These are phyloP conservation scores for Ophiocordyceps camponoti-leonardi DNA, from an alignment of 2,329 filamentous ascomycete genomes.

Conservation along the genomic window DNA sequence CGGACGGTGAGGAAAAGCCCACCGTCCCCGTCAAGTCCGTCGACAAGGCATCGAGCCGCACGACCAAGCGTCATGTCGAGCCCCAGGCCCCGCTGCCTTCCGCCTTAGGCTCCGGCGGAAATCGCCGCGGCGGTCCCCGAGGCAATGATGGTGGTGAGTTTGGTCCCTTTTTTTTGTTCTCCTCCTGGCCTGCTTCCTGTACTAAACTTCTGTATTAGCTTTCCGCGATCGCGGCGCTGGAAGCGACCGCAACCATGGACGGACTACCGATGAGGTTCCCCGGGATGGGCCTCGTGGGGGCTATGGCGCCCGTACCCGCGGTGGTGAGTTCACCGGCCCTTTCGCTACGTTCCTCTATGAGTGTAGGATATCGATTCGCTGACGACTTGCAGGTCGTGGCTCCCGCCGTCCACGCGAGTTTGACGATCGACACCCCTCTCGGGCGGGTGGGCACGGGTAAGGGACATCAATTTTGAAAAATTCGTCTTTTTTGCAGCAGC, in stretches of 20 bases:
- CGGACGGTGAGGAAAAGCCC: conserved; percentile 48
- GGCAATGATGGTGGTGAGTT: conserved; percentile 77
- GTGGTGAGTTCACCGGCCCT: conserved; percentile 29
- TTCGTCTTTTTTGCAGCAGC: not conserved
- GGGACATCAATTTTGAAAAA: conserved; percentile 4
- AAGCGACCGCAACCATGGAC: conserved; percentile 64
- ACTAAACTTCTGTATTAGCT: conserved; percentile 22
- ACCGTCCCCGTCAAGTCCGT: conserved; percentile 75
- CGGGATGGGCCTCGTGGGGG: conserved; percentile 40
- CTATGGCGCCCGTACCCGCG: conserved; percentile 44
- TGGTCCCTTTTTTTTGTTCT: not conserved
- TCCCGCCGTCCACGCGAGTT: conserved; percentile 32
- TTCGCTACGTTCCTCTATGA: too few relatives aligned
- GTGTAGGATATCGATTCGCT: too few relatives aligned
- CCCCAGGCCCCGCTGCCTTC: conserved; percentile 53
- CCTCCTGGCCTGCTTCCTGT: not conserved
- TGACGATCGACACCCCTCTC: conserved; percentile 39
- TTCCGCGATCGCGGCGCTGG: conserved; percentile 82
- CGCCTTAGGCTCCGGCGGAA: conserved; percentile 23
- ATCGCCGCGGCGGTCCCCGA: conserved; percentile 40
- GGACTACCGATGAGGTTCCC: conserved; percentile 53
- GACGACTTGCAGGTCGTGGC: conserved; percentile 28
- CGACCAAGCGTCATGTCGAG: conserved; percentile 71
- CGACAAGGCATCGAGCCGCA: conserved; percentile 64
- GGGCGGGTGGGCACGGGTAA: conserved; percentile 25